Evolutionary conservation across 371 early-diverging fungal species (phyloP), one percentile per base, ranked within the genome.

Genomic region (Nematocida minor): DNA sequence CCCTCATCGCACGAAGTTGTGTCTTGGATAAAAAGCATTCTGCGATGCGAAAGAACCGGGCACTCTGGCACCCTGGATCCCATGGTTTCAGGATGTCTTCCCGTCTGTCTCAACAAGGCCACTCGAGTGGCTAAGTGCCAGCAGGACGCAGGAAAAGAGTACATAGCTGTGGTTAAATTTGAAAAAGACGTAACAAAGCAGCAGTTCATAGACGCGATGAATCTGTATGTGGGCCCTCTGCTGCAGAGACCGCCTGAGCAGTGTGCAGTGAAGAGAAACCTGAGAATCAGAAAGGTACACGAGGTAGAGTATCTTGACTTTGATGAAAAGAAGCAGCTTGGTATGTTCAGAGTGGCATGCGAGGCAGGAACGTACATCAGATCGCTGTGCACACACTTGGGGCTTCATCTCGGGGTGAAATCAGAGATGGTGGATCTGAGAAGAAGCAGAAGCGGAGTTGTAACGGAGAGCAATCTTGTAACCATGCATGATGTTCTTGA

Each of bases 1-100:
- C 99, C 99, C 62, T 94, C 95, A 46, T 96, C 96, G 46, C 99
- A 98, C 88, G 99, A 98, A 88, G 97, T 98, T 51, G 99, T 98
- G 51, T 96, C 99, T 62, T 98, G 99, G 99, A 92, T 98, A 74
- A 91, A 94, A 68, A 91, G 94, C 79, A 98, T 98, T 77, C 89
- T 98, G 63, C 89, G 93, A 67, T 94, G 93, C 49, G 96, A 97
- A 81, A 97, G 96, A 87, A 98, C 97, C 41, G 99, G 99, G 51
- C 99, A 98, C 89, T 89, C 90, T 83, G 99, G 99, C 70, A 98
- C 99, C 14, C 89, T 98, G 11, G 99, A 98, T 87, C 99, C 99
- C 79, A 94, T 96, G 86, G 99, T 98, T 49, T 96, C 96, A 42
- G 99, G 99, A 41, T 95, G 95, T 83, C 87, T 98, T 86, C 94